A percentile compares a stretch with the other conserved stretches of the same genome.
These are phyloP conservation scores for Pseudogymnoascus sp. DNA, from an alignment of 2,329 filamentous ascomycete species.

Conservation along the genomic window DNA sequence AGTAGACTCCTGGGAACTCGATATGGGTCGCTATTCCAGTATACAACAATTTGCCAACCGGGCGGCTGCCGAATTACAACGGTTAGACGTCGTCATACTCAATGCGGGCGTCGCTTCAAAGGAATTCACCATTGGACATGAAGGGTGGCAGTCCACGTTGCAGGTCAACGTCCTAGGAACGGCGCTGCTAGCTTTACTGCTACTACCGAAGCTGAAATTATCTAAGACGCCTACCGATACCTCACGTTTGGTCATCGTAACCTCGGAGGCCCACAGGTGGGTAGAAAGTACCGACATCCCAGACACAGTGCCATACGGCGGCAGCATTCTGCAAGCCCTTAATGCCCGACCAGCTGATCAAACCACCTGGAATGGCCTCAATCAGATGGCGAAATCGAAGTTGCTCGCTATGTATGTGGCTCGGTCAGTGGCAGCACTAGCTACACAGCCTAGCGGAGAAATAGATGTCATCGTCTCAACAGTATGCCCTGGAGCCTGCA, in stretches of 20 bases:
- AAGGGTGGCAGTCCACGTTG: conserved; percentile 21
- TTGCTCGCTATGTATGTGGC: conserved; percentile 3
- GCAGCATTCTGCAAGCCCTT: neutral
- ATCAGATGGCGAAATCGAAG: neutral
- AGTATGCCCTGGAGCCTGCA: conserved; percentile 15
- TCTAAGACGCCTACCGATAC: neutral
- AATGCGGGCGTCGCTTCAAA: conserved; percentile 12
- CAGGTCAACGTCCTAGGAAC: conserved; percentile 23
- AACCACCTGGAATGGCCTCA: neutral
- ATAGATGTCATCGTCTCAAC: conserved; percentile 14
- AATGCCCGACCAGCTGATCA: neutral
- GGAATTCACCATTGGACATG: conserved; percentile 11
- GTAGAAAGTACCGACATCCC: neutral
- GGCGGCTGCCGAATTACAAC: neutral
- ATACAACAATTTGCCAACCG: conserved; percentile 17
- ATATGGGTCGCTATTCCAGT: conserved; percentile 19
- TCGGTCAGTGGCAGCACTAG: neutral
- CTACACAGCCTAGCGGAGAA: neutral
- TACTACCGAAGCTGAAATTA: conserved; percentile 19
- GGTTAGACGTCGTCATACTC: conserved; percentile 12
- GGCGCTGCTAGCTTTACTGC: conserved; percentile 19
- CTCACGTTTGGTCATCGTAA: neutral
- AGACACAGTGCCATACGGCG: neutral
- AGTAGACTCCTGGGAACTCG: conserved; percentile 21
- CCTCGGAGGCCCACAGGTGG: neutral